Conservation (phyloP, 2,329 filamentous ascomycete genomes). For the Penicillium vulpinum region DNA sequence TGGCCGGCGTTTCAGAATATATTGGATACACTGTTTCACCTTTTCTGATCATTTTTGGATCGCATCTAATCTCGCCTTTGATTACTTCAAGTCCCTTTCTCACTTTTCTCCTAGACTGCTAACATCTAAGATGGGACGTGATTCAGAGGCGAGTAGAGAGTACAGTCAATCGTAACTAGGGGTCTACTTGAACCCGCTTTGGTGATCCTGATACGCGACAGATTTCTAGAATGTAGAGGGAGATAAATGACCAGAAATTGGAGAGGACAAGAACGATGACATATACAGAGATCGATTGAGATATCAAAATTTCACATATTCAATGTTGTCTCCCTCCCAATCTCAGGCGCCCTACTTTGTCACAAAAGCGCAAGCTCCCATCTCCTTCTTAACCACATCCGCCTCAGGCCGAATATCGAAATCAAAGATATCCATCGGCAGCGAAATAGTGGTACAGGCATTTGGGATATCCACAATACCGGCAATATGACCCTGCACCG, state of each 20-base stretch:
- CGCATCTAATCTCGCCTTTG: too few species aligned
- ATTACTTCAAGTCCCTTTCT: too few species aligned
- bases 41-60: background rate
- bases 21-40: background rate
- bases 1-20: background rate
- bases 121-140: too few species aligned
- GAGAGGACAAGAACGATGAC: background rate
- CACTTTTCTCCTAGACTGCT: too few species aligned
- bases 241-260: too few species aligned
- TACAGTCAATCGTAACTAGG: too few species aligned
- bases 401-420: slow-evolving; percentile 79
- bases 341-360: slow-evolving; percentile 28
- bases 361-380: slow-evolving; percentile 70
- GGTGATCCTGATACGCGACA: too few species aligned
- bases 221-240: too few species aligned
- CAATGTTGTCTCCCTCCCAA: too few species aligned
- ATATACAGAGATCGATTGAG: background rate
- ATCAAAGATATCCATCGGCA: slow-evolving; percentile 93
- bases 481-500: slow-evolving; percentile 82
- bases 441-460: slow-evolving; percentile 80
- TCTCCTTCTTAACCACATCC: slow-evolving; percentile 61
- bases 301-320: background rate
- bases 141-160: too few species aligned
- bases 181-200: too few species aligned
- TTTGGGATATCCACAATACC: slow-evolving; percentile 91